Evolutionary conservation across 78 protist genomes (phyloP).

Genomic region (Dictyostelium citrinum): DNA sequence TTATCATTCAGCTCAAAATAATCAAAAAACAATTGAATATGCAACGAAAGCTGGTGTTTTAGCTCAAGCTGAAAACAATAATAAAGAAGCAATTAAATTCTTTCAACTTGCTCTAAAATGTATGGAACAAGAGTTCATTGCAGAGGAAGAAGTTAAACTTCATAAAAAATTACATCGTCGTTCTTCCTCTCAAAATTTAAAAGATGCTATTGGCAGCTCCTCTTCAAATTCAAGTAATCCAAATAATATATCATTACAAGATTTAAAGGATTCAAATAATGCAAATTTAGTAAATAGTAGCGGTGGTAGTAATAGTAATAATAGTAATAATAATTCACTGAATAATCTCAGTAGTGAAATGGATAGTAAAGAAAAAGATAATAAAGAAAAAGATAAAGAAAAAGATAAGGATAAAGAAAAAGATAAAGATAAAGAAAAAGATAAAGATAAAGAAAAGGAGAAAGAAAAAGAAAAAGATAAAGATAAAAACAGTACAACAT

Average conservation of each 20-base stretch:
- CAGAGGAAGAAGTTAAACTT: background rate
- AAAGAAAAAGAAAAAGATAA: background rate
- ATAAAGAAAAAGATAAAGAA: background rate
- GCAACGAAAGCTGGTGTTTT: slow-evolving; percentile 51
- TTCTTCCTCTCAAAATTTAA: slow-evolving; percentile 1
- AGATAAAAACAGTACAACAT: background rate
- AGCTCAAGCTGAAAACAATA: slow-evolving; percentile 53
- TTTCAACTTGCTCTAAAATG: slow-evolving; percentile 64
- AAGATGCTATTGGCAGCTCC: background rate
- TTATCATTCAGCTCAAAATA: slow-evolving; percentile 67
- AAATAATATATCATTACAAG: background rate
- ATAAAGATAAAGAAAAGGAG: background rate
- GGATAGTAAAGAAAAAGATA: background rate
- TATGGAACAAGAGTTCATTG: background rate
- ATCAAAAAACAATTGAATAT: slow-evolving; percentile 62
- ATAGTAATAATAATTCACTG: background rate
- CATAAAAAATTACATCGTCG: slow-evolving; percentile 16
- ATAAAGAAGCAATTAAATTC: slow-evolving; percentile 63
- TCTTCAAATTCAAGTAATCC: background rate
- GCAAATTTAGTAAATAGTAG: background rate
- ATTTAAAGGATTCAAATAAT: background rate
- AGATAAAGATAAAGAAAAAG: background rate
- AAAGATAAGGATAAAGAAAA: background rate
- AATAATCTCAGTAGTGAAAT: background rate
- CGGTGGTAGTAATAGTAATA: background rate